Conservation (phyloP, 2,329 filamentous ascomycete genomes). For the Fusarium bactridioides region DNA sequence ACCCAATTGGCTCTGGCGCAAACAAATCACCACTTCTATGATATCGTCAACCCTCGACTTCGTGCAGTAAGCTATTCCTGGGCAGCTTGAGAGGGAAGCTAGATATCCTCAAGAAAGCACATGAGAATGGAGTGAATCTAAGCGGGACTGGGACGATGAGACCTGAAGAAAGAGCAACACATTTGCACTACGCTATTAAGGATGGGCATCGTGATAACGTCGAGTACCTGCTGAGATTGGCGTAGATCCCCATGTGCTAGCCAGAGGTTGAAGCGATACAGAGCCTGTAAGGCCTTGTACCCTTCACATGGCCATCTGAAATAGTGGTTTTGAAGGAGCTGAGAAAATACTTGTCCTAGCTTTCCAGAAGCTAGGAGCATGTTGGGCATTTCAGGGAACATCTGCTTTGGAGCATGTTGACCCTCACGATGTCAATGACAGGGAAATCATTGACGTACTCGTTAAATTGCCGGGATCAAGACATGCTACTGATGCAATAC, state of each 20-base stretch:
- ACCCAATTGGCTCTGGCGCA: not conserved
- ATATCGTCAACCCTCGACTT: conserved; percentile 5
- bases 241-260: conserved; percentile 1
- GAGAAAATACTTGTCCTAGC: not conserved
- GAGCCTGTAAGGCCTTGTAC: not conserved
- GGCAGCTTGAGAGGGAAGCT: conserved; percentile 9
- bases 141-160: not conserved
- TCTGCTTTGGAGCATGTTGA: conserved; percentile 1
- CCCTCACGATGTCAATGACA: not conserved
- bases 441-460: conserved; percentile 1
- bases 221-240: conserved; percentile 15
- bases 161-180: not conserved
- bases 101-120: conserved; percentile 7
- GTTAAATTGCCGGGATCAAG: not conserved
- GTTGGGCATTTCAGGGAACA: not conserved
- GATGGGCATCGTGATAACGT: conserved; percentile 12
- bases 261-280: not conserved
- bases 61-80: conserved; percentile 3
- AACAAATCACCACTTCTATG: conserved; percentile 7
- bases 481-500: not conserved
- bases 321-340: not conserved
- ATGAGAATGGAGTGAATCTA: conserved; percentile 1
- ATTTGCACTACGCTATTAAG: conserved; percentile 13
- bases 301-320: conserved; percentile 9
- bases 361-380: conserved; percentile 3